These are phyloP conservation scores for Monilinia vaccinii-corymbosi DNA, from an alignment of 2,329 filamentous ascomycete species.

Conservation along the genomic window DNA sequence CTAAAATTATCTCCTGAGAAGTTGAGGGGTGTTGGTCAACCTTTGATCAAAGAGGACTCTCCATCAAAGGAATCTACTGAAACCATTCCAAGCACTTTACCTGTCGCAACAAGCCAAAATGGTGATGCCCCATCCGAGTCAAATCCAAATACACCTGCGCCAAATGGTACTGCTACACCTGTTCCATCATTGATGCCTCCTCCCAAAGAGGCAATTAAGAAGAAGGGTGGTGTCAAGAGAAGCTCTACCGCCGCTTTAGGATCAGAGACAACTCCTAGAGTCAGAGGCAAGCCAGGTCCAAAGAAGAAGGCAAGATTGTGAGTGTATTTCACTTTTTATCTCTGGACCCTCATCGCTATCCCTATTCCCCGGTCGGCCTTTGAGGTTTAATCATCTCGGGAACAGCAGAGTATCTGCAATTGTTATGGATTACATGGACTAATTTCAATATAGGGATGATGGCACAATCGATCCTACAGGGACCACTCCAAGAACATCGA, in stretches of 20 bases:
- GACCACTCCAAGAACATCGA: conserved; percentile 34
- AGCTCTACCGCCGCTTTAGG: conserved; percentile 53
- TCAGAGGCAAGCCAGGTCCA: conserved; percentile 79
- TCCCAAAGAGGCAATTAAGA: conserved; percentile 55
- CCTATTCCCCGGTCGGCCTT: neutral
- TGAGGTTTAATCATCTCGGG: neutral
- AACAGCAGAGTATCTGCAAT: neutral
- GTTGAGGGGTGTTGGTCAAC: conserved; percentile 38
- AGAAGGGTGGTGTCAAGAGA: conserved; percentile 58
- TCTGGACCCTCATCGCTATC: neutral
- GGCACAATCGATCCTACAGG: conserved; percentile 50
- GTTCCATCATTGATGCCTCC: conserved; percentile 49
- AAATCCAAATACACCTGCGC: conserved; percentile 48
- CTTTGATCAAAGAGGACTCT: conserved; percentile 34
- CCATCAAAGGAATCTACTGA: conserved; percentile 35
- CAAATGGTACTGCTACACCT: conserved; percentile 41
- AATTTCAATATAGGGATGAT: conserved; percentile 44
- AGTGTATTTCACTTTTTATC: conserved; percentile 34
- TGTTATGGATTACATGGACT: conserved; percentile 19
- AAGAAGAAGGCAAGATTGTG: conserved; percentile 96
- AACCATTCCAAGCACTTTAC: conserved; percentile 29
- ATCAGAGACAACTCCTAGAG: conserved; percentile 55
- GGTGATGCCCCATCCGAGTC: conserved; percentile 51
- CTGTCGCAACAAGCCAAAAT: conserved; percentile 33
- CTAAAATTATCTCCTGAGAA: conserved; percentile 42